A percentile compares a stretch with the other conserved stretches of the same genome.
These are phyloP conservation scores for Lepiota brunneoincarnata DNA, from an alignment of 768 basidiomycete genomes.

Conservation along the genomic window DNA sequence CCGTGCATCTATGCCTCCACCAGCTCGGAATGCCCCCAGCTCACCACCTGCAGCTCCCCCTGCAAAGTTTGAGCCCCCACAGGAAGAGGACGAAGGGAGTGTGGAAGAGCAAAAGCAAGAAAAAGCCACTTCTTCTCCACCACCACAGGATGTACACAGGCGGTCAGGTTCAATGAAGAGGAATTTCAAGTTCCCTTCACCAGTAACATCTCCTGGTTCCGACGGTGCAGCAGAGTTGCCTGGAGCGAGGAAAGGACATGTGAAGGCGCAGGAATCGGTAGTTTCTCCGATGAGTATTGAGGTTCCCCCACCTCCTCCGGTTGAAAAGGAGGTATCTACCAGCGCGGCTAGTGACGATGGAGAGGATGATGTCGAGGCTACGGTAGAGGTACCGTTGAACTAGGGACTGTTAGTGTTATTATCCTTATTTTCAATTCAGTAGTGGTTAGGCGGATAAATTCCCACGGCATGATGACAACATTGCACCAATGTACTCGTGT, in stretches of 20 bases:
- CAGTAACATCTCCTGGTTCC: constrained; percentile 27
- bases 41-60: constrained; percentile 23
- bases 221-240: constrained; percentile 24
- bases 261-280: constrained; percentile 24
- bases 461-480: constrained; percentile 5
- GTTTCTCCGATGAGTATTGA: constrained; percentile 66
- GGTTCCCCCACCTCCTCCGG: constrained; percentile 76
- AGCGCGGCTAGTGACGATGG: constrained; percentile 39
- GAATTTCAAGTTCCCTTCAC: constrained; percentile 68
- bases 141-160: constrained; percentile 21
- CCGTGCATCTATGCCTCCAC: constrained; percentile 68
- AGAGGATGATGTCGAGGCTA: constrained; percentile 78
- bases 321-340: constrained; percentile 63
- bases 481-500: not conserved
- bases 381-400: constrained; percentile 66
- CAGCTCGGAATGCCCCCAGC: constrained; percentile 38
- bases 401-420: constrained; percentile 14
- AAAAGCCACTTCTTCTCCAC: constrained; percentile 29
- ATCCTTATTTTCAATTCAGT: too few relatives aligned
- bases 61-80: constrained; percentile 46
- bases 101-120: constrained; percentile 26
- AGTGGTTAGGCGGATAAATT: too few relatives aligned
- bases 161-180: constrained; percentile 76
- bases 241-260: constrained; percentile 17
- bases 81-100: constrained; percentile 43